Base-by-base conservation (phyloP, 2,329 filamentous ascomycete genomes). In the Trichophyton rubrum region DNA sequence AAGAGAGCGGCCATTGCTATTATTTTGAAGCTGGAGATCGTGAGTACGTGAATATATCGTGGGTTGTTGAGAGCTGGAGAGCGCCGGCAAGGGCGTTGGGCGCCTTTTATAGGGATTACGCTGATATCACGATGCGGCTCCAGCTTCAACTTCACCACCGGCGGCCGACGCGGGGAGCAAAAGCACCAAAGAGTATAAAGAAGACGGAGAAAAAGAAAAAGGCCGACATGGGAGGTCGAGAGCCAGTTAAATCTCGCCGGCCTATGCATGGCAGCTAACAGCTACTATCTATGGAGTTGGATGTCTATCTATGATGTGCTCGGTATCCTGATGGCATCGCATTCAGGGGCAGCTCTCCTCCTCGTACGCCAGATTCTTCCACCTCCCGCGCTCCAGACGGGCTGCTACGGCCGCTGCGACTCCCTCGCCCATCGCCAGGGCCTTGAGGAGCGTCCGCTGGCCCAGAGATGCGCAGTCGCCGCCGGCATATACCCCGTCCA, bases 381-480 rank as follows among this genome's bases (percentile, higher is more conserved):
- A 47, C 13, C 43, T 47, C 11, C 43, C 43, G 17, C 43, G 43
- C 43, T 47, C 43, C 43, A 47, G 43, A 9, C 43, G 43, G 20
- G 43, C 43, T 20, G 43, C 43, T n/a, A 47, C 43, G 9, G 43
- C 43, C 17, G 43, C 43, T 20, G 43, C 43, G 20, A 47, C 43
- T 47, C 47, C 51, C 30, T 33, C 51, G n/a, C 51, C 51, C 51
- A 56, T 56, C 1, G 33, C 51, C 13, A 56, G 27, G n/a, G 51
- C 27, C 17, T 56, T 56, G 6, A 56, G 20, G 22, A 38, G 51
- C 20, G 43, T 47, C 8, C 43, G 43, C 17, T 47, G 43, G 20
- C 43, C 43, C n/a, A 47, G 43, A 24, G 27, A 33, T n/a, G 51
- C 51, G 51, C 51, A 56, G 51, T 56, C 51, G 17, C 51, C 51